Evolutionary conservation across 148 eudicot species (phyloP), one percentile per base, ranked within the genome.

Genomic region (Chenopodium quinoa): DNA sequence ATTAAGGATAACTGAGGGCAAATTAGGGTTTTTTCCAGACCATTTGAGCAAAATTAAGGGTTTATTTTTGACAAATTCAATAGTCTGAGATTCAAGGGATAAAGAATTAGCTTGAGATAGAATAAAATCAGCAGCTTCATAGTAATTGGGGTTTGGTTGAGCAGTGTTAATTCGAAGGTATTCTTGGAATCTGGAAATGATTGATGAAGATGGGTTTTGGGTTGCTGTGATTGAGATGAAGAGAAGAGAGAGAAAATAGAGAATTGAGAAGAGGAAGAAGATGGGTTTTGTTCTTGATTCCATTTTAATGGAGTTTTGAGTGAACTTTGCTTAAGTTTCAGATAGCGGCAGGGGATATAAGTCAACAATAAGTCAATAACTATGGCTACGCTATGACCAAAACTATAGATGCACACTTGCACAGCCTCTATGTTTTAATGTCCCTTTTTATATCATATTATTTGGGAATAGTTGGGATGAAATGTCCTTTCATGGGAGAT

Each of bases 101-200:
- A 94, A 83, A 46, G 95, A 89, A 9, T 91, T 83, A 64, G 97
- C 95, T 75, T 90, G 88, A 20, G 95, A 86, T 37, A 85, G 48
- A 64, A 96, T 86, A 84, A 93, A 96, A 11, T 90, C 89, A 31
- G 91, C 85, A 19, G 95, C 92, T 83, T 89, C 88, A 23, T 78
- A 47, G 82, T 91, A 96, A 65, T 86, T 84, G 9, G 98, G 99
- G 84, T 85, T 81, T n/a, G 98, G 98, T 10, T 93, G 98, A 9
- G 99, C 98, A 1, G 99, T 96, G 88, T 96, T 88, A 29, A 96
- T 96, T 83, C 77, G 72, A 7, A 96, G 91, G 84, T 92, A 93
- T 54, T 88, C 75, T 77, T 96, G 98, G 79, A 95, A 95, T 81
- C 97, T 91, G 23, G 97, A 84, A 32, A 95, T 23, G 25, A 23